Evolutionary conservation across 192 early-diverging fungal species (phyloP), one percentile per base, ranked within the genome.

Genomic region (Bifiguratus adelaidae): DNA sequence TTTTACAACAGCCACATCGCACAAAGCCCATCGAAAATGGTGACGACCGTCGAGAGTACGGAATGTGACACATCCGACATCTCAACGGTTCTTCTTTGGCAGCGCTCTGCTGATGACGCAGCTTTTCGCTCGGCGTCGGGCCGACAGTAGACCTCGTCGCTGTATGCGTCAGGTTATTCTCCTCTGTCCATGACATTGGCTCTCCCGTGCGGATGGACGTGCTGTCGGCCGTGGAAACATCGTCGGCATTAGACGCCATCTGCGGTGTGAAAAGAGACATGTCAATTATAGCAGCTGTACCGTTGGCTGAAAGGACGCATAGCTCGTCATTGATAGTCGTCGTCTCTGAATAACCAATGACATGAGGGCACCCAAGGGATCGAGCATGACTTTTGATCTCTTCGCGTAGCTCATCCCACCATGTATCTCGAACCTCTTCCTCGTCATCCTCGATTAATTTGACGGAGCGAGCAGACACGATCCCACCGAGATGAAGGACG

Each of bases 301-400:
- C 87, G 27, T 63, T 66, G 22, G 79, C 85, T 4, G 81, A 69
- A 15, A 89, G 63, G 0, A 75, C 40, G 67, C 73, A 41, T 4
- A 87, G 50, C 22, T 87, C 86, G 29, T 83, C 81, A 37, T 60
- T 67, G 33, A 89, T 77, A 12, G 68, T 71, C 7, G 69, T 62
- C 2, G 58, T 58, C 47, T 89, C 87, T 11, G 68, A 65, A 60
- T 89, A 89, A 32, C 87, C 87, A 30, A 86, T 65, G 20, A 89
- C 65, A 41, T 81, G 67, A 22, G 77, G 61, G 47, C 85, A 89
- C n/a, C 74, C 71, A 5, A 87, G 50, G 0, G 67, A 58, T 40
- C 74, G 47, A 9, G 86, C 85, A 49, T 89, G 87, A 27, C 65
- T 62, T 44, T 83, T 83, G 60, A 89, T 80, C 55, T 89, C 87